Evolutionary conservation across 2,329 filamentous ascomycete species (phyloP).

Genomic region (Trichoderma sp.): DNA sequence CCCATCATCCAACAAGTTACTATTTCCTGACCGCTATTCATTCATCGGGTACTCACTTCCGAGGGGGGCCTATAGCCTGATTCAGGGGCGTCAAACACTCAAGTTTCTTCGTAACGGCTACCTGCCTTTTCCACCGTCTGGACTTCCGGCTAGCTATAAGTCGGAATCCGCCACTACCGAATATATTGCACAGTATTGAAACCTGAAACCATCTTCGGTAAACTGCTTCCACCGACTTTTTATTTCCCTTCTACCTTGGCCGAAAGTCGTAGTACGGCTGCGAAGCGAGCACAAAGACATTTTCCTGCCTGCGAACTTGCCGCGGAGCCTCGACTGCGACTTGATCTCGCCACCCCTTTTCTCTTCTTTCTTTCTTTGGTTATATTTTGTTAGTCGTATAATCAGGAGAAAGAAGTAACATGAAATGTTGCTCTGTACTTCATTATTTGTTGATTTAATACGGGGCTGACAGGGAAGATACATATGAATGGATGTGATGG

Average conservation of each 20-base stretch:
- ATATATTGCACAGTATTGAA: background rate
- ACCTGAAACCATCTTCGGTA: background rate
- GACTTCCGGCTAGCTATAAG: background rate
- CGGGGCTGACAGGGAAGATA: background rate
- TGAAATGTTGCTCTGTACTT: background rate
- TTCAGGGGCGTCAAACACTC: background rate
- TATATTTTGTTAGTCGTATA: background rate
- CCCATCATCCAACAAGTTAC: background rate
- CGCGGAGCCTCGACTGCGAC: background rate
- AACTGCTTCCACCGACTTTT: background rate
- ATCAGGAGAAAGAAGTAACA: no score
- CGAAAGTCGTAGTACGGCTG: background rate
- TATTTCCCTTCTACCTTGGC: no score
- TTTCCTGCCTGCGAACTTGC: background rate
- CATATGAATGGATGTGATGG: background rate
- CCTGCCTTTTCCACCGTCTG: background rate
- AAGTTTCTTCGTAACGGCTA: constrained; percentile 4
- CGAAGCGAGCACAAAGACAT: background rate
- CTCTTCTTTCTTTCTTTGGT: background rate
- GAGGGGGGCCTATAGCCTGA: background rate
- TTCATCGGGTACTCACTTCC: background rate
- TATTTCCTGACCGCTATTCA: background rate
- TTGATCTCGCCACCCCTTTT: background rate
- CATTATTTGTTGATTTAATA: background rate
- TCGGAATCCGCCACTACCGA: background rate